Evolutionary conservation across 768 basidiomycete species (phyloP), one percentile per base, ranked within the genome.

Genomic region (Rhizopogon vulgaris): DNA sequence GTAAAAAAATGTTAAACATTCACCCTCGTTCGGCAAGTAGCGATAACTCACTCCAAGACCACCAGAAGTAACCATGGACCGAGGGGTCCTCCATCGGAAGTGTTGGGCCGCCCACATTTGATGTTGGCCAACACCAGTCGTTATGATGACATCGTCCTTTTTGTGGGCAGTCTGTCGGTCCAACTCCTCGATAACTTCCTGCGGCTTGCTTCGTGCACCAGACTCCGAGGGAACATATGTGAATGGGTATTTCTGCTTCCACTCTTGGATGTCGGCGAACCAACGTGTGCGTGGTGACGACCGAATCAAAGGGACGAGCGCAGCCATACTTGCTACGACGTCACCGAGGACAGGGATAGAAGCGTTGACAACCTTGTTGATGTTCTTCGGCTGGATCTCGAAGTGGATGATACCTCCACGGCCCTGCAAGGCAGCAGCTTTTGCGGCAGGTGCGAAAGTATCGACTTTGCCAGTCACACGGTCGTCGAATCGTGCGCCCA

Each of bases 101-200:
- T 86, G 78, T 69, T 99, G 96, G 38, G 90, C 91, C 2, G 95
- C 95, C 94, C 93, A 98, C 96, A 98, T 98, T 71, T 99, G 95
- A 72, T 98, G 96, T 68, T 99, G 96, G 7, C 96, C 96, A 18
- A 99, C 96, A 60, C 96, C 96, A 14, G 96, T 99, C 10, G 91
- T 70, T 48, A 99, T 71, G 63, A 99, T 72, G 37, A 96, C 79
- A 22, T 97, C 83, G 52, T 90, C 87, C 73, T 98, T 95, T 68
- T 74, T 80, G 53, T 87, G 77, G 43, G 73, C 74, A n/a, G 82
- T 83, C 73, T 92, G 89, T 49, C 63, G 74, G 62, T 98, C 85
- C 38, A 99, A 77, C 72, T 94, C 94, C 72, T 93, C 87, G 38
- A 99, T 83, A 50, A 97, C 91, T 70, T 94, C 93, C 70, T 99